phyloP scores from a whole-genome alignment of 2,329 filamentous ascomycete species.

The Akanthomyces lecanii region DNA sequence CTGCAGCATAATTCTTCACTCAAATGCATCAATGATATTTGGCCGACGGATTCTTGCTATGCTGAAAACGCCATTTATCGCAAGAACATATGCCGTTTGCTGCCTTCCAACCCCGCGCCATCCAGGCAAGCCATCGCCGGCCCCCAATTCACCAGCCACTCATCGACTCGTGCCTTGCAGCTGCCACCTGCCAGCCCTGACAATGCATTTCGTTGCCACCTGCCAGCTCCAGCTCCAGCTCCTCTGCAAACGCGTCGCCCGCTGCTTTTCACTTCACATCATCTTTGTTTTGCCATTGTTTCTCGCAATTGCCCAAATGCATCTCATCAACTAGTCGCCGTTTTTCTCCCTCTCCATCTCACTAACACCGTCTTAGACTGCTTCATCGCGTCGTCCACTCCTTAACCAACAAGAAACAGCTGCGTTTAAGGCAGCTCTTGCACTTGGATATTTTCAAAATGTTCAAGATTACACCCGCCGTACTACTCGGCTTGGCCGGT shows the following conservation, averaged over 20 bases:
- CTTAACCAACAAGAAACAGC: slow-evolving; percentile 21
- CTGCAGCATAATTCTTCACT: neutral
- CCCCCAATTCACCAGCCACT: slow-evolving; percentile 7
- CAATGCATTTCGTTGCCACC: slow-evolving; percentile 7
- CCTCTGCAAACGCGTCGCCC: slow-evolving; percentile 1
- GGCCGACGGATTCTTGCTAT: neutral
- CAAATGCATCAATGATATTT: neutral
- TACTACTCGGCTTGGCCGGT: slow-evolving; percentile 33
- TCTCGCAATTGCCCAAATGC: neutral
- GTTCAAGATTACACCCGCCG: slow-evolving; percentile 31
- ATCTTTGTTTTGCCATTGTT: slow-evolving; percentile 13
- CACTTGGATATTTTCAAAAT: slow-evolving; percentile 29
- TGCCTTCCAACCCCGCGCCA: neutral
- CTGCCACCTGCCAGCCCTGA: neutral
- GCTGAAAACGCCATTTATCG: neutral
- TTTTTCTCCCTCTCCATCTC: neutral
- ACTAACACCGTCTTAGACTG: slow-evolving; percentile 26
- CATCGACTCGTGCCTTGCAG: slow-evolving; percentile 12
- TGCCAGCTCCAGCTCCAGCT: neutral
- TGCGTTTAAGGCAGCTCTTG: slow-evolving; percentile 18
- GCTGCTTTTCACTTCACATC: slow-evolving; percentile 16
- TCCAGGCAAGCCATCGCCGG: neutral
- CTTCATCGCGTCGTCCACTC: slow-evolving; percentile 34
- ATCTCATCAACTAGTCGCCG: neutral
- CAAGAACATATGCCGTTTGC: neutral